Base-by-base conservation (phyloP, 1,284 basidiomycete species). In the Leccinum cinnamomeum region DNA sequence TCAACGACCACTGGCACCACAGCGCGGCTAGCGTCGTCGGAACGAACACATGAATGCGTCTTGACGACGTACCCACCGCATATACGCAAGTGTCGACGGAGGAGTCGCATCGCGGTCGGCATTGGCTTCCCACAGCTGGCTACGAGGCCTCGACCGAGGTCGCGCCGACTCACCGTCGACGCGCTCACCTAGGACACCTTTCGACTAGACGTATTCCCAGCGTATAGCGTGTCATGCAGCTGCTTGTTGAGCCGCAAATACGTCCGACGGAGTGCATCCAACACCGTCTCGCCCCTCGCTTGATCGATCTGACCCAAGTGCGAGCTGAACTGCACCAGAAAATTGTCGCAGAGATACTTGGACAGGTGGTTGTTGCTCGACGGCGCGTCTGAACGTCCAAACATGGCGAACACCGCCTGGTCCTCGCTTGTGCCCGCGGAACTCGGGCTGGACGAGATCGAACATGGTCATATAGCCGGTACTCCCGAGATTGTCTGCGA, bases 21-120 rank as follows among this genome's bases (percentile, higher is more conserved):
- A 99, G 76, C 0, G 95, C 97, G 0, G 93, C 85, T 3, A 94
- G 83, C 7, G 95, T 88, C 5, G 88, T 92, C 8, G 92, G 84
- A 99, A 99, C 16, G 95, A 96, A 56, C 97, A 96, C 93, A 99
- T 97, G 81, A 99, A 99, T 0, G 97, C 90, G 72, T 99, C 79
- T 99, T 99, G 71, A 98, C 97, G 78, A 99, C 96, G 77, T 98
- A 99, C 0, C 97, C 97, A 50, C 95, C 96, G 71, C 96, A 97
- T 58, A 92, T 83, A 35, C 97, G 87, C 51, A 99, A 79, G 68
- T 94, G 90, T 10, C 96, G 85, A 23, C 97, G 89, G 62, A 99
- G 83, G 14, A 98, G 81, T 44, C 90, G 87, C 84, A 98, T 97
- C 2, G 97, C 96, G 0, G 92, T 91, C 53, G 92, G 89, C 97